A percentile compares a stretch with the other conserved stretches of the same genome.
Conservation (phyloP, 2,329 filamentous ascomycete genomes). For the Paradendryphiella salina region DNA sequence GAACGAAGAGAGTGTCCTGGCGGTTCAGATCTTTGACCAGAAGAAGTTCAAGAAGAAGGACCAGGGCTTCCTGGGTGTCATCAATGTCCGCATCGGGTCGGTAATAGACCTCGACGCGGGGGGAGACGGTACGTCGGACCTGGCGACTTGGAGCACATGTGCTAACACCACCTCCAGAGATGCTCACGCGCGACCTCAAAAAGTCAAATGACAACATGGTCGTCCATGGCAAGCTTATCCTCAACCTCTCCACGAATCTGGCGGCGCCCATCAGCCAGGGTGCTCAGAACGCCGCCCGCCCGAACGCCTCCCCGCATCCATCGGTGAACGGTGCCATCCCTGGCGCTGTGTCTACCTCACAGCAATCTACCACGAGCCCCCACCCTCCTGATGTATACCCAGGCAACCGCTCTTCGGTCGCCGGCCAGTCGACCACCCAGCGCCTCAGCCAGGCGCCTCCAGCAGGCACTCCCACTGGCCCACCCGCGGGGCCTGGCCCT, state of each 20-base stretch:
- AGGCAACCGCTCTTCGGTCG: slow-evolving; percentile 35
- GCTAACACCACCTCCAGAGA: slow-evolving; percentile 62
- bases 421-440: slow-evolving; percentile 31
- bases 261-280: slow-evolving; percentile 66
- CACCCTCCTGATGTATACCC: slow-evolving; percentile 45
- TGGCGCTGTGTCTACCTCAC: slow-evolving; percentile 44
- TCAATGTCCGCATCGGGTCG: slow-evolving; percentile 94
- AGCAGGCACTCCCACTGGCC: slow-evolving; percentile 49
- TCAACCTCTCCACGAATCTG: slow-evolving; percentile 93
- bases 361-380: slow-evolving; percentile 45
- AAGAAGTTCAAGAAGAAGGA: slow-evolving; percentile 99
- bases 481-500: slow-evolving; percentile 37
- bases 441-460: slow-evolving; percentile 38
- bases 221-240: slow-evolving; percentile 95
- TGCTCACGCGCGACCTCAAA: slow-evolving; percentile 95
- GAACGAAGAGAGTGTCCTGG: slow-evolving; percentile 93
- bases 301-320: slow-evolving; percentile 46
- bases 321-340: slow-evolving; percentile 45
- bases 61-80: slow-evolving; percentile 95
- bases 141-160: slow-evolving; percentile 3
- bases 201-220: slow-evolving; percentile 98
- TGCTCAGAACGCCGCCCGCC: slow-evolving; percentile 43
- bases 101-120: slow-evolving; percentile 88
- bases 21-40: slow-evolving; percentile 98
- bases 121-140: slow-evolving; percentile 73